Evolutionary conservation across 1,139 yeast species (phyloP).

Genomic region (Magnusiomyces starmeri): DNA sequence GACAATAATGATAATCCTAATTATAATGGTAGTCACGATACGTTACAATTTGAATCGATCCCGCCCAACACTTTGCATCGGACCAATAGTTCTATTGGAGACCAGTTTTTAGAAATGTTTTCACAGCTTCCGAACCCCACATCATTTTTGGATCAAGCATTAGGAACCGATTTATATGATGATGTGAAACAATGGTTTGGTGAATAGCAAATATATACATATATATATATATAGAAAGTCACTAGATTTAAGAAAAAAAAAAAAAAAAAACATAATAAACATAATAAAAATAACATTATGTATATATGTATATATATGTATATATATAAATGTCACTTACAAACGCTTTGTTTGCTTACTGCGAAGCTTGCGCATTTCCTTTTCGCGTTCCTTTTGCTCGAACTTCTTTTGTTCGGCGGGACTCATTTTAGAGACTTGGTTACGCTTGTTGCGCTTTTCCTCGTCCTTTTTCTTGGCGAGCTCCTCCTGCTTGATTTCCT

Average conservation of each 20-base stretch:
- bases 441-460: constrained; percentile 53
- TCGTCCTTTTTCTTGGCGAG: constrained; percentile 61
- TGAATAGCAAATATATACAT: neutral
- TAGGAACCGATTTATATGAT: constrained; percentile 9
- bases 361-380: constrained; percentile 45
- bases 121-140: constrained; percentile 35
- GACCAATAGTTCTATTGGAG: constrained; percentile 24
- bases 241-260: neutral
- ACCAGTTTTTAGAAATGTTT: constrained; percentile 31
- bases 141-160: constrained; percentile 32
- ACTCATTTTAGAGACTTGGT: constrained; percentile 48
- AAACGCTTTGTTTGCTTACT: constrained; percentile 25
- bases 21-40: constrained; percentile 2
- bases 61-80: too few species aligned
- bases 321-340: neutral
- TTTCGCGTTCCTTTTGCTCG: constrained; percentile 63
- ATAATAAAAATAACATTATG: neutral
- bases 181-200: constrained; percentile 4
- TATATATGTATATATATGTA: neutral
- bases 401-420: constrained; percentile 58
- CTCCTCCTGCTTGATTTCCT: constrained; percentile 59
- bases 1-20: neutral
- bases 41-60: too few species aligned
- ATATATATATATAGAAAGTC: neutral
- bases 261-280: neutral